Evolutionary conservation across 192 early-diverging fungal genomes (phyloP), one percentile per base, ranked within the genome.

Genomic region (Pecoramyces ruminantium): DNA sequence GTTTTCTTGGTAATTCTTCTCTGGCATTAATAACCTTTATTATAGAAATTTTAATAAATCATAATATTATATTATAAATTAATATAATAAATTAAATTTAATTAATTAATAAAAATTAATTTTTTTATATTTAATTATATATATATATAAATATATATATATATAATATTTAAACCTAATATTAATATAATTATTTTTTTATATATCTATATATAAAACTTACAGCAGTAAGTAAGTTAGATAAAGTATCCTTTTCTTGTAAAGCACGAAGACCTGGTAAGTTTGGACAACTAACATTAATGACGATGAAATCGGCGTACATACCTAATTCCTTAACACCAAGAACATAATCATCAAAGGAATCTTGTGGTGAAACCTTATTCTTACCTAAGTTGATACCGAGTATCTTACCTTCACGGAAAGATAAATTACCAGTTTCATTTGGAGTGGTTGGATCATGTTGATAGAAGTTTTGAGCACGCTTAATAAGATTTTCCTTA

Each of bases 321-420:
- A 88, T 83, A 77, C 94, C 96, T 28, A 97, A 86, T 77, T 67
- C 83, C 80, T 87, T 81, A 25, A 97, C 86, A 16, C 96, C 96
- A 28, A 86, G 83, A n/a, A 95, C 89, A 84, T 95, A 97, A 85
- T 97, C 96, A 16, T 88, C 86, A 78, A 90, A 88, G 30, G 89
- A 89, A 40, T 94, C 92, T 2, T 83, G 86, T 6, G 88, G 82
- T 27, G 92, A 92, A 13, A 86, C 81, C 87, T 96, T 96, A 90
- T 94, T 96, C 85, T 96, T 96, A 79, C 95, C 93, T 81, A 97
- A 84, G 83, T 97, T 97, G 78, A 97, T 87, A 18, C 95, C 96
- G 79, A 97, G 84, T 34, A 96, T 81, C 42, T 87, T 87, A 58
- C 86, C 87, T 6, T 85, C 82, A 77, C 78, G 80, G 14, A 94